phyloP scores from a whole-genome alignment of 148 eudicot species.

The Vaccinium darrowii region DNA sequence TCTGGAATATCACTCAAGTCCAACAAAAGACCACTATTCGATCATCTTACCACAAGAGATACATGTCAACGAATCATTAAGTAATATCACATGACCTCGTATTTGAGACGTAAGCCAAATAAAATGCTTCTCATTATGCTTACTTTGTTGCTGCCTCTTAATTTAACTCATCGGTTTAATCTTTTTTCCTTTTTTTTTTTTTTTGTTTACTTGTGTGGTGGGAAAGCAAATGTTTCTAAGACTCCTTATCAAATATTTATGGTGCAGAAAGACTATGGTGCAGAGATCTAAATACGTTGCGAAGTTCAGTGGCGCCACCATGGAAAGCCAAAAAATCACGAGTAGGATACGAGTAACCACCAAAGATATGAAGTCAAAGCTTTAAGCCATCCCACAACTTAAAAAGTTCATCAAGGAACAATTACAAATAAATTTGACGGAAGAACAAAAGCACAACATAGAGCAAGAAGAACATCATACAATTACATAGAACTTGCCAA shows the following conservation, averaged over 20 bases:
- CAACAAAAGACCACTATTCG: background rate
- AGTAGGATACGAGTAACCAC: background rate
- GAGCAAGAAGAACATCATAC: background rate
- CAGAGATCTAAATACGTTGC: background rate
- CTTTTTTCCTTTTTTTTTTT: no score
- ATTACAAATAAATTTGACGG: background rate
- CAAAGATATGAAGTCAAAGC: background rate
- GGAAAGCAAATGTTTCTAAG: background rate
- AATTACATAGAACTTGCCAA: background rate
- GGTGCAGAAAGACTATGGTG: background rate
- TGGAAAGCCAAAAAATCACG: background rate
- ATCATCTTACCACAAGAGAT: background rate
- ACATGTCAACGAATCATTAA: background rate
- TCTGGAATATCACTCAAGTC: background rate
- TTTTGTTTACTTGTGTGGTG: no score
- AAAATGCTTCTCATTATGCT: background rate
- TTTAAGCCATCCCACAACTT: background rate
- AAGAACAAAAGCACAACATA: background rate
- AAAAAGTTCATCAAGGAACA: background rate
- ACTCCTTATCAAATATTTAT: background rate
- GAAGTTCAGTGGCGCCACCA: background rate
- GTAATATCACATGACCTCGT: background rate
- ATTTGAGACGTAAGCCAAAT: background rate
- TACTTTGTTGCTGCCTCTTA: no score
- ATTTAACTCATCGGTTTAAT: no score